Percentiles rank a stretch among this genome's conserved stretches.
phyloP scores from a whole-genome alignment of 257 asterid genomes.

The Penstemon davidsonii region DNA sequence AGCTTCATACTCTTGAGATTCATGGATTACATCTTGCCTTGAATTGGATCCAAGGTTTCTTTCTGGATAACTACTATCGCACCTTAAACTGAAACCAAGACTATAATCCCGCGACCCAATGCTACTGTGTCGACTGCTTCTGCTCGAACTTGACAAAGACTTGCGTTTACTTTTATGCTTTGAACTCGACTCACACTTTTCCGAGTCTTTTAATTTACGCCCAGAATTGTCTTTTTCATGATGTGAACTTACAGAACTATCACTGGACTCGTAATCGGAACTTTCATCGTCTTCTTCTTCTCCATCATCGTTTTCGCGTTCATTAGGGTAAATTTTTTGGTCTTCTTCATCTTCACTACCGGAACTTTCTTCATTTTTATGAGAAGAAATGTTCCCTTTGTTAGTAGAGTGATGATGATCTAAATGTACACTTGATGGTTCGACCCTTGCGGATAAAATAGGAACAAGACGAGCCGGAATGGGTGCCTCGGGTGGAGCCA shows the following conservation, averaged over 20 bases:
- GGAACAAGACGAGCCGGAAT: conserved; percentile 46
- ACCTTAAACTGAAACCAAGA: conserved; percentile 24
- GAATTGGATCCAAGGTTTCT: conserved; percentile 5
- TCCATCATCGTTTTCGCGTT: not conserved
- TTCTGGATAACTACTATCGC: conserved; percentile 22
- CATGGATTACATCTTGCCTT: not conserved
- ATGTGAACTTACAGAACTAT: conserved; percentile 24
- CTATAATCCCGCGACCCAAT: conserved; percentile 14
- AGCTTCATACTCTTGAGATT: not conserved
- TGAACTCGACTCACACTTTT: conserved; percentile 32
- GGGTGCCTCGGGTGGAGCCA: conserved; percentile 54
- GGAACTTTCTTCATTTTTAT: conserved; percentile 25
- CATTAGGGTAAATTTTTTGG: not conserved
- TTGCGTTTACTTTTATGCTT: conserved; percentile 25
- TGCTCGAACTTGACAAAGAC: conserved; percentile 21
- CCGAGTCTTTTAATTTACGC: conserved; percentile 13
- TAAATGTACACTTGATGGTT: conserved; percentile 22
- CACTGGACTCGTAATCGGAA: conserved; percentile 36
- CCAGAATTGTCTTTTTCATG: conserved; percentile 13
- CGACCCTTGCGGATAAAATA: conserved; percentile 31
- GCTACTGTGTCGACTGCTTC: conserved; percentile 23
- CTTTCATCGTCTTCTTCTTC: conserved; percentile 27
- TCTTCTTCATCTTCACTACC: conserved; percentile 30
- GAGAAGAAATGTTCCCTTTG: conserved; percentile 9
- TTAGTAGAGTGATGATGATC: conserved; percentile 3